phyloP scores from a whole-genome alignment of 345 rosid species.

The Corchorus olitorius region DNA sequence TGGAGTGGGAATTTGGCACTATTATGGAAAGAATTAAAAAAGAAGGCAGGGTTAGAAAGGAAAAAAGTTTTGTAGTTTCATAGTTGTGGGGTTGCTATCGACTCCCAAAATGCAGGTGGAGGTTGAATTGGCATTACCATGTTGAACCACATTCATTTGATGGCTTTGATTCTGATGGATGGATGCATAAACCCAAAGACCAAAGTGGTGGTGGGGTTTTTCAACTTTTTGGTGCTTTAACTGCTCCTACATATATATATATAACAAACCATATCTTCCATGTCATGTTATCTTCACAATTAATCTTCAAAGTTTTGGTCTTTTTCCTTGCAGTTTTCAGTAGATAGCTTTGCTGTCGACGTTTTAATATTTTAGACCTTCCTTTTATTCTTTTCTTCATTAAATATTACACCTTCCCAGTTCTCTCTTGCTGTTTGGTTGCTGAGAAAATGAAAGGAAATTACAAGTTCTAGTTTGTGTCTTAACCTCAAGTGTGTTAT shows the following conservation, averaged over 20 bases:
- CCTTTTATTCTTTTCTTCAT: no score
- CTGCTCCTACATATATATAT: background rate
- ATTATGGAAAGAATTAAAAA: background rate
- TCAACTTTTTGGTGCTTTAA: conserved; percentile 5
- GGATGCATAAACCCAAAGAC: background rate
- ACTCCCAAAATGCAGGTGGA: background rate
- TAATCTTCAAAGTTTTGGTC: background rate
- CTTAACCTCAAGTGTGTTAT: background rate
- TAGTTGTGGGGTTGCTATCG: background rate
- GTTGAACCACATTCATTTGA: conserved; percentile 1
- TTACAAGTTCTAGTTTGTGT: background rate
- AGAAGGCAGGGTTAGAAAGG: background rate
- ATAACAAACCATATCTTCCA: conserved; percentile 5
- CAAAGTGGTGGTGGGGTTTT: conserved; percentile 18
- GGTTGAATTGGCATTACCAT: background rate
- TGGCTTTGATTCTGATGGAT: background rate
- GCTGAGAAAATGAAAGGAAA: no score
- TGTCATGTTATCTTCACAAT: background rate
- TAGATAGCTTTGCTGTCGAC: background rate
- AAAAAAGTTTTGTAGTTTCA: background rate
- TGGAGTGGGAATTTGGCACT: background rate
- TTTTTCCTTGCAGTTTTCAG: background rate
- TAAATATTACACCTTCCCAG: no score
- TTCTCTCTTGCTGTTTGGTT: no score
- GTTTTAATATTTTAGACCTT: no score